A percentile compares a stretch with the other conserved stretches of the same genome.
phyloP scores from a whole-genome alignment of 2,329 filamentous ascomycete species.

The Fusarium sp. region DNA sequence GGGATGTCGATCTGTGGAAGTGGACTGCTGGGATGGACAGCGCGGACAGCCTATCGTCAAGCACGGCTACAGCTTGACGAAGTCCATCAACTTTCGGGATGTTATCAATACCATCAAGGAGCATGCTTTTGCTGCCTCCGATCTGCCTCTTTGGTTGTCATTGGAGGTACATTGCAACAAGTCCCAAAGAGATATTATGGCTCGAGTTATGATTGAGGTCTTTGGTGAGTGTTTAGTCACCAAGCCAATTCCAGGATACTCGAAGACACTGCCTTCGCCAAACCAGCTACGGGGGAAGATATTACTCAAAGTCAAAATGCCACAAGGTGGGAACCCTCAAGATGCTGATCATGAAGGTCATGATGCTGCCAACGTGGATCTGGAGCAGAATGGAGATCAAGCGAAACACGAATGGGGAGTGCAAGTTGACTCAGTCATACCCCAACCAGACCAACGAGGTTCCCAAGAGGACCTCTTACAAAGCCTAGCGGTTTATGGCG shows the following conservation, averaged over 20 bases:
- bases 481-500: conserved; percentile 20
- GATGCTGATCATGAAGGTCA: fast-evolving
- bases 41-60: conserved; percentile 26
- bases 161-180: conserved; percentile 18
- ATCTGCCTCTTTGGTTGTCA: conserved; percentile 22
- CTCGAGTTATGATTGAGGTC: conserved; percentile 10
- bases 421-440: too few species aligned
- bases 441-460: too few species aligned
- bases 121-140: conserved; percentile 11
- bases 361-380: not conserved
- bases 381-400: not conserved
- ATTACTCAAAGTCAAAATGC: conserved; percentile 13
- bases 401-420: not conserved
- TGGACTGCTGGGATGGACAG: conserved; percentile 27
- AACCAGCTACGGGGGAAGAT: conserved; percentile 13
- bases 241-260: not conserved
- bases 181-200: conserved; percentile 4
- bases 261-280: not conserved
- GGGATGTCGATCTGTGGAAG: conserved; percentile 22
- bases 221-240: not conserved
- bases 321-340: not conserved
- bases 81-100: conserved; percentile 9
- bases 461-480: conserved; percentile 4
- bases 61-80: conserved; percentile 30
- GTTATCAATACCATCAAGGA: not conserved